phyloP scores from a whole-genome alignment of 1,139 yeast species.

The Suhomyces yuchorum region DNA sequence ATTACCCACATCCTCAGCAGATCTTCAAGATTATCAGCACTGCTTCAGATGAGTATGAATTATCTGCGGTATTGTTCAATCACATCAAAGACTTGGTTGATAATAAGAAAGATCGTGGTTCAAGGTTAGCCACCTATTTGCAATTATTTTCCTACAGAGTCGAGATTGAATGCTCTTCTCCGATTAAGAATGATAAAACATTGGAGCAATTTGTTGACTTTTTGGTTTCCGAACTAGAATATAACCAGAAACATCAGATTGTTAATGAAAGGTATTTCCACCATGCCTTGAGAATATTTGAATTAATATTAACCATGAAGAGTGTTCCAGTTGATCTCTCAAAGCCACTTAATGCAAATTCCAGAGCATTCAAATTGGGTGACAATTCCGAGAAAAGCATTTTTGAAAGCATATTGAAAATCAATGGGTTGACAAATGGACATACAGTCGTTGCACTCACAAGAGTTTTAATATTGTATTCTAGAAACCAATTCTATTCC shows the following conservation, averaged over 20 bases:
- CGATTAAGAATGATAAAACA: conserved; percentile 9
- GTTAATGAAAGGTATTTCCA: conserved; percentile 53
- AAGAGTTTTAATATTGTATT: conserved; percentile 54
- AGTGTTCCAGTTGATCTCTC: conserved; percentile 12
- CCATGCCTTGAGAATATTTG: conserved; percentile 50
- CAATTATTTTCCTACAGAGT: conserved; percentile 14
- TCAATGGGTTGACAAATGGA: conserved; percentile 42
- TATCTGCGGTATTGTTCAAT: conserved; percentile 16
- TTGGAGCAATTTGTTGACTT: conserved; percentile 39
- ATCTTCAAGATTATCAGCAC: conserved; percentile 5
- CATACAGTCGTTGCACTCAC: conserved; percentile 54
- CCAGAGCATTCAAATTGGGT: conserved; percentile 25
- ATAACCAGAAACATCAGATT: conserved; percentile 9
- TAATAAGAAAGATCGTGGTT: conserved; percentile 14
- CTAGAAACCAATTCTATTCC: conserved; percentile 47
- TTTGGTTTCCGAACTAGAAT: conserved; percentile 35
- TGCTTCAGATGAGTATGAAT: conserved; percentile 7
- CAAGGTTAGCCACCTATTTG: conserved; percentile 12
- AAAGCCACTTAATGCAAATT: conserved; percentile 18
- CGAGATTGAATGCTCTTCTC: conserved; percentile 12
- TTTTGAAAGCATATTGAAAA: conserved; percentile 43
- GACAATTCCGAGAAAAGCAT: conserved; percentile 34
- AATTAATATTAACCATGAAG: conserved; percentile 38
- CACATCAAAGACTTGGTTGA: conserved; percentile 17
- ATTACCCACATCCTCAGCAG: conserved; percentile 9